Evolutionary conservation across 2,329 filamentous ascomycete genomes (phyloP), one percentile per base, ranked within the genome.

Genomic region (Eutypella sp.): DNA sequence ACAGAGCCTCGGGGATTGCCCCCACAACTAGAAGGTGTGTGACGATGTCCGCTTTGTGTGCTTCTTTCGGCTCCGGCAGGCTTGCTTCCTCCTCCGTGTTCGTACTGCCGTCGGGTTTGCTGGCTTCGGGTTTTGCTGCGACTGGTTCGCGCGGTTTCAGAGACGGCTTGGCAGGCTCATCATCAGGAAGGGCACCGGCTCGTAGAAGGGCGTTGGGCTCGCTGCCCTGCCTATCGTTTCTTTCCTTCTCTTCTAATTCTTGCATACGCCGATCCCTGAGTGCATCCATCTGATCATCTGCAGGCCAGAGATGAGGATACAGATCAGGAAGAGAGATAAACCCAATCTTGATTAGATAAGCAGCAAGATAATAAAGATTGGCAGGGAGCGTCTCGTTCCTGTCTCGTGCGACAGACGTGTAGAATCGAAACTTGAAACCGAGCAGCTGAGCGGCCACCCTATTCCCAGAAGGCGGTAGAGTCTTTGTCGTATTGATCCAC

Each of bases 391-490:
- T 76, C 58, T 97, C 93, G 1, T 78, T 73, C 44, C 83, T 78
- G 48, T 88, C 82, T 46, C 92, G 81, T 29, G 86, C 83, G 23
- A 84, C 74, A 0, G 89, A 95, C 34, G 89, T 87, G 62, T 99
- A 99, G 66, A 96, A 99, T 13, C 89, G 87, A 42, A 99, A 78
- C 67, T 99, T 99, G 76, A 99, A 99, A 4, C 93, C 93, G 13
- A 99, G 82, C 3, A 99, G 78, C 63, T 97, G 93, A 24, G 95
- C 95, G 1, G 93, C 93, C 48, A 95, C 89, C 37, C 85, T 82
- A 63, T 96, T 99, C 24, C 95, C 93, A 24, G 79, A 75, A 1
- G 91, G 89, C 4, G 91, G 91, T 3, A 93, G 69, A 0, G 88
- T 95, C 46, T 84, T 85, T 3, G 92, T 96, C 48, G 81, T 73